Conservation (phyloP, 148 eudicot genomes). For the Spergularia bocconei region DNA sequence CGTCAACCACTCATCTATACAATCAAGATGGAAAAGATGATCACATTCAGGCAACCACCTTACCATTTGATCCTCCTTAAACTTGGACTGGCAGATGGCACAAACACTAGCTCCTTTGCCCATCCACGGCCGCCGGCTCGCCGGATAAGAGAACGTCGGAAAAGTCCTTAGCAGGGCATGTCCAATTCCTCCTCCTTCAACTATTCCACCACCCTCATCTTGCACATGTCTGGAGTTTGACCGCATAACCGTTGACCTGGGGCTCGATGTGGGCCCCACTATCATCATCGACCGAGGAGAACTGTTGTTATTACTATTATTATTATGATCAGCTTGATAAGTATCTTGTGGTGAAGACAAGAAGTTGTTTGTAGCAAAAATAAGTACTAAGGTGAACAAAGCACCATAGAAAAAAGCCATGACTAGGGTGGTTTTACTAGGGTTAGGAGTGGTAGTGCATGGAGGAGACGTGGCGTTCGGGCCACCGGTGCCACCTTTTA, state of each 20-base stretch:
- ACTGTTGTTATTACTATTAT: background rate
- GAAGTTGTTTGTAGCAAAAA: background rate
- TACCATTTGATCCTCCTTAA: slow-evolving; percentile 21
- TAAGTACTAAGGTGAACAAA: slow-evolving; percentile 21
- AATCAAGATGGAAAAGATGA: slow-evolving; percentile 25
- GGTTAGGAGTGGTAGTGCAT: background rate
- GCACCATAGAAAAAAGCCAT: slow-evolving; percentile 24
- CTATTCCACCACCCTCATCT: background rate
- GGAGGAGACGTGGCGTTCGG: background rate
- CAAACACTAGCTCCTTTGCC: slow-evolving; percentile 19
- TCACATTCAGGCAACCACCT: slow-evolving; percentile 33
- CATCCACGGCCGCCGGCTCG: slow-evolving; percentile 22
- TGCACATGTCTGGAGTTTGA: background rate
- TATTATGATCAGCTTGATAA: background rate
- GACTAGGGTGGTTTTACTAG: background rate
- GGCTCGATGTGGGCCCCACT: background rate
- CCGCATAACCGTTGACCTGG: background rate
- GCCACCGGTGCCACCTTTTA: background rate
- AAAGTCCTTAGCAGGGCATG: slow-evolving; percentile 27
- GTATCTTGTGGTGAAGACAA: background rate
- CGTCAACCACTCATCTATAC: slow-evolving; percentile 31
- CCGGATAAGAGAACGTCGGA: slow-evolving; percentile 35
- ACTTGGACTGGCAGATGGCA: slow-evolving; percentile 26
- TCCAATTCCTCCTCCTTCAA: slow-evolving; percentile 25
- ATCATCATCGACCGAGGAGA: background rate